Evolutionary conservation across 2,329 filamentous ascomycete species (phyloP).

Genomic region (Hawksworthiomyces lignivorus): DNA sequence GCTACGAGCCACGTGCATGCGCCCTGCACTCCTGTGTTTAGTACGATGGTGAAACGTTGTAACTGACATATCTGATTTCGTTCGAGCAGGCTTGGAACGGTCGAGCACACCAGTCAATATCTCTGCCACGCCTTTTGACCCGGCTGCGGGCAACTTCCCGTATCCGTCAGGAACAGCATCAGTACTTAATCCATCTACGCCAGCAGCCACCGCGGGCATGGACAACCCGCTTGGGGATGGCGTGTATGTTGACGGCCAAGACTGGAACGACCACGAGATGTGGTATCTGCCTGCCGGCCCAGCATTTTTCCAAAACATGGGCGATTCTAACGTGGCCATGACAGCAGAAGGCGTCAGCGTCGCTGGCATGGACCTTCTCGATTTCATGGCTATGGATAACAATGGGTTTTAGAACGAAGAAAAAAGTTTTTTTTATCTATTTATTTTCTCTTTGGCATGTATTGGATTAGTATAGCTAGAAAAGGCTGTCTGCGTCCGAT

Average conservation of each 20-base stretch:
- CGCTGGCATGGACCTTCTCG: conserved; percentile 57
- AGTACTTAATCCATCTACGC: conserved; percentile 42
- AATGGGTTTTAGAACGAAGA: not conserved
- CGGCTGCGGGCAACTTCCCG: conserved; percentile 46
- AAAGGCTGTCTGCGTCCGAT: no score
- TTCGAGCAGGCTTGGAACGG: conserved; percentile 25
- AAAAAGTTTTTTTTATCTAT: no score
- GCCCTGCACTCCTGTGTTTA: no score
- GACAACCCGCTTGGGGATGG: conserved; percentile 23
- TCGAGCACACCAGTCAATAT: conserved; percentile 43
- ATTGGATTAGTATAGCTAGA: not conserved
- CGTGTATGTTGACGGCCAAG: conserved; percentile 37
- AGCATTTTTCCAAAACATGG: conserved; percentile 58
- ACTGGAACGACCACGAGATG: conserved; percentile 55
- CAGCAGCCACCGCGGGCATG: conserved; percentile 26
- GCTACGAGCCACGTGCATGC: no score
- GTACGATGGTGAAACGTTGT: no score
- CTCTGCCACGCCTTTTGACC: conserved; percentile 56
- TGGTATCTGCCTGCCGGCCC: conserved; percentile 59
- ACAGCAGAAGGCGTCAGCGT: conserved; percentile 61
- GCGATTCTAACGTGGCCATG: conserved; percentile 54
- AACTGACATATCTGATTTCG: not conserved
- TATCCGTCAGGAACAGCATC: conserved; percentile 41
- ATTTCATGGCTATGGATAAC: conserved; percentile 53
- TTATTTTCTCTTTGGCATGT: not conserved